A percentile compares a stretch with the other conserved stretches of the same genome.
These are phyloP conservation scores for Pleurotus eryngii DNA, from an alignment of 768 basidiomycete species.

Conservation along the genomic window DNA sequence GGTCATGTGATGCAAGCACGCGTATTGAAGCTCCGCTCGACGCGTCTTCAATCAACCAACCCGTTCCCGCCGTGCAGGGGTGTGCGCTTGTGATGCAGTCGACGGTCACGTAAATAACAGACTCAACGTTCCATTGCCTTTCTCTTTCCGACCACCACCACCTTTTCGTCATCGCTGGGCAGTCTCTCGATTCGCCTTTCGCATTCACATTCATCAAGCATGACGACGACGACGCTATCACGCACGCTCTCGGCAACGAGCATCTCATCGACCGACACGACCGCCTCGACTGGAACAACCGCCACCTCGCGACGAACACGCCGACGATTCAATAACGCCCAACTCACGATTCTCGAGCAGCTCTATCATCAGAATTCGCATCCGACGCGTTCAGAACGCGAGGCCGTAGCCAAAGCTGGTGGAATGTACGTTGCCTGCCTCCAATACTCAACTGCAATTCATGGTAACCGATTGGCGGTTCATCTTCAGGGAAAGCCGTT, in stretches of 20 bases:
- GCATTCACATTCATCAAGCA: background rate
- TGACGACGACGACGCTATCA: background rate
- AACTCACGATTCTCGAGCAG: slow-evolving; percentile 71
- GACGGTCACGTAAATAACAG: background rate
- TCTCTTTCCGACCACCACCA: background rate
- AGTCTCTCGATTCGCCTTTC: too few species aligned
- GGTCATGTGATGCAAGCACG: background rate
- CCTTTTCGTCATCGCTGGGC: background rate
- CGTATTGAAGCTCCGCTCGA: background rate
- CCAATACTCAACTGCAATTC: slow-evolving; percentile 7
- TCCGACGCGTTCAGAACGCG: slow-evolving; percentile 72
- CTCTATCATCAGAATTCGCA: slow-evolving; percentile 71
- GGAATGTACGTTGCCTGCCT: slow-evolving; percentile 52
- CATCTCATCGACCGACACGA: background rate
- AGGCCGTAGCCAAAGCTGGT: slow-evolving; percentile 55
- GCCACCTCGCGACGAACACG: slow-evolving; percentile 43
- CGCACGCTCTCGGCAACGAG: slow-evolving; percentile 6
- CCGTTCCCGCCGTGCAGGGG: background rate
- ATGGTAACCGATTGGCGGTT: slow-evolving; percentile 8
- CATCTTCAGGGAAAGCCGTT: slow-evolving; percentile 54
- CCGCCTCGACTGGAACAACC: background rate
- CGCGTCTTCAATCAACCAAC: background rate
- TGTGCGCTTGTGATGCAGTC: background rate
- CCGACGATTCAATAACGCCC: slow-evolving; percentile 64
- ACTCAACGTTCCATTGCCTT: background rate